phyloP scores from a whole-genome alignment of 257 asterid species.

The Handroanthus guayacan region DNA sequence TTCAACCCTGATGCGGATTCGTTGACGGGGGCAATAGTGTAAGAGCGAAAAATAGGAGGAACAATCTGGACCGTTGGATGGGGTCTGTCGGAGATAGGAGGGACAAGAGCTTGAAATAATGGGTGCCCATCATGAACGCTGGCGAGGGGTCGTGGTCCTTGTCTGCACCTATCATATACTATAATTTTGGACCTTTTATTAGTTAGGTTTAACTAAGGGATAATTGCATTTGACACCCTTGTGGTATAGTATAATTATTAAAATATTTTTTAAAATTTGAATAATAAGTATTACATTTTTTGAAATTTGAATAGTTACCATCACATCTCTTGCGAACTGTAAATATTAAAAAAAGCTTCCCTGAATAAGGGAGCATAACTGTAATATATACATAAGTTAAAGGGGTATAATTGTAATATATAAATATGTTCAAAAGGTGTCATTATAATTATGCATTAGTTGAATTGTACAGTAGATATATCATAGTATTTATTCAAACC shows the following conservation, averaged over 20 bases:
- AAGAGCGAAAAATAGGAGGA: neutral
- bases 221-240: neutral
- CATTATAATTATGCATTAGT: too few species aligned
- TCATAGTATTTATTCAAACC: too few species aligned
- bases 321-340: too few species aligned
- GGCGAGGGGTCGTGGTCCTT: slow-evolving; percentile 14
- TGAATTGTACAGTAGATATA: too few species aligned
- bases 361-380: too few species aligned
- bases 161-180: neutral
- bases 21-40: slow-evolving; percentile 34
- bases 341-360: too few species aligned
- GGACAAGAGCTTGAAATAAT: slow-evolving; percentile 35
- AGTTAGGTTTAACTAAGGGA: neutral
- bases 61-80: slow-evolving; percentile 40
- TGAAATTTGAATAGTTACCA: too few species aligned
- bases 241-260: slow-evolving; percentile 21
- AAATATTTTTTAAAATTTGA: too few species aligned
- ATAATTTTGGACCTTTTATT: neutral
- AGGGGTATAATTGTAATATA: too few species aligned
- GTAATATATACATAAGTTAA: too few species aligned
- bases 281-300: too few species aligned
- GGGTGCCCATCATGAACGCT: slow-evolving; percentile 19
- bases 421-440: too few species aligned
- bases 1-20: slow-evolving; percentile 25
- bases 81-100: slow-evolving; percentile 46